Evolutionary conservation across 2,329 filamentous ascomycete species (phyloP).

Genomic region (Cladophialophora exuberans): DNA sequence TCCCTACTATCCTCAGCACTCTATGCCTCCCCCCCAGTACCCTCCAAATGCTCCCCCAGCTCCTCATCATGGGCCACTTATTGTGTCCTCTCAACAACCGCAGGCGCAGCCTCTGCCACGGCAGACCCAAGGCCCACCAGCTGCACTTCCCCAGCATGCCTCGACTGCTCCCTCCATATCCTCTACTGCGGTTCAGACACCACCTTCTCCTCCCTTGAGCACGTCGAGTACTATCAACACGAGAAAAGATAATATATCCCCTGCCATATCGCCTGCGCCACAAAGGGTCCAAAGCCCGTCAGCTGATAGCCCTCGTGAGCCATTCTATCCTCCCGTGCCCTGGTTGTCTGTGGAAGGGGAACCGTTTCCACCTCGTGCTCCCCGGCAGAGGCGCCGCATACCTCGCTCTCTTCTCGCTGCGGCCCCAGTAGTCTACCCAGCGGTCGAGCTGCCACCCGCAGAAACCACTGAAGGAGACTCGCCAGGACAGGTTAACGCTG

Average conservation of each 20-base stretch:
- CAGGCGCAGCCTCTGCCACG: slow-evolving; percentile 31
- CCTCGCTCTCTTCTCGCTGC: slow-evolving; percentile 41
- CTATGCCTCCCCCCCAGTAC: slow-evolving; percentile 46
- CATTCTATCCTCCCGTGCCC: slow-evolving; percentile 59
- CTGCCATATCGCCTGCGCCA: slow-evolving; percentile 38
- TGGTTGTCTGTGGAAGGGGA: slow-evolving; percentile 62
- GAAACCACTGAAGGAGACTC: slow-evolving; percentile 31
- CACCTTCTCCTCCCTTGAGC: slow-evolving; percentile 32
- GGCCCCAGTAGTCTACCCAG: slow-evolving; percentile 54
- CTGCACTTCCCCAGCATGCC: slow-evolving; percentile 32
- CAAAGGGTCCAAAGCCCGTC: slow-evolving; percentile 33
- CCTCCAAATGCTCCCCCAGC: slow-evolving; percentile 20
- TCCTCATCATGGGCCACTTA: slow-evolving; percentile 33
- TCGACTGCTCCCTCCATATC: slow-evolving; percentile 36
- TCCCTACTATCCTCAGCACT: slow-evolving; percentile 48
- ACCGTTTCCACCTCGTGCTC: slow-evolving; percentile 57
- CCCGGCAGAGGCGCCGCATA: slow-evolving; percentile 49
- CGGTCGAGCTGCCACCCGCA: slow-evolving; percentile 42
- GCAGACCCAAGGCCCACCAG: slow-evolving; percentile 20
- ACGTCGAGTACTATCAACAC: slow-evolving; percentile 32
- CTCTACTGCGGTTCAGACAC: slow-evolving; percentile 41
- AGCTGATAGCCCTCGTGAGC: slow-evolving; percentile 38
- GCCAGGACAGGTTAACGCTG: slow-evolving; percentile 25
- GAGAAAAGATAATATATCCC: slow-evolving; percentile 28
- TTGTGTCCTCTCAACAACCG: slow-evolving; percentile 29